Conservation (phyloP, 1,284 basidiomycete genomes). For the Chiua sp. region DNA sequence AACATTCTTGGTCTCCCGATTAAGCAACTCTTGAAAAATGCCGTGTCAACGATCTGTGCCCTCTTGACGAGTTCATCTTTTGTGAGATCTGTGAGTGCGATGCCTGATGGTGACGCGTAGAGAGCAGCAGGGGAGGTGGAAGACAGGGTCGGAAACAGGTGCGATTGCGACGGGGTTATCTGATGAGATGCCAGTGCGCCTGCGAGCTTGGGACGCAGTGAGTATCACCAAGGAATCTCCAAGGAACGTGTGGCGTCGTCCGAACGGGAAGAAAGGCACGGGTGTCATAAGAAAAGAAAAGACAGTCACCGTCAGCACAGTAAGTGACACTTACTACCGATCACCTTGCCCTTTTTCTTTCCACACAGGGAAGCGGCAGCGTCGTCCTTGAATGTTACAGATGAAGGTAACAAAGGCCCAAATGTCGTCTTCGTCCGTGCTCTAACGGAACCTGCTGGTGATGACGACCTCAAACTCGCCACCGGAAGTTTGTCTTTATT, state of each 20-base stretch:
- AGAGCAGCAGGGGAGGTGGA: constrained; percentile 75
- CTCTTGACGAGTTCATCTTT: constrained; percentile 84
- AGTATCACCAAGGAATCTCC: constrained; percentile 72
- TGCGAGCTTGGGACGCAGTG: constrained; percentile 84
- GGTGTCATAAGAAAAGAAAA: neutral
- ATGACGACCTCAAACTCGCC: constrained; percentile 42
- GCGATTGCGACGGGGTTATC: constrained; percentile 73
- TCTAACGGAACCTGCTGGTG: constrained; percentile 53
- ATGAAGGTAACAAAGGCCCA: constrained; percentile 52
- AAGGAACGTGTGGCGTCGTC: constrained; percentile 68
- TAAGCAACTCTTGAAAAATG: constrained; percentile 93
- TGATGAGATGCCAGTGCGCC: constrained; percentile 73
- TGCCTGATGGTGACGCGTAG: constrained; percentile 69
- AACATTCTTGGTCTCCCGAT: constrained; percentile 84
- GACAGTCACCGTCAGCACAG: constrained; percentile 2
- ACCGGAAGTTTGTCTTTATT: constrained; percentile 27
- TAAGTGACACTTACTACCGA: constrained; percentile 34
- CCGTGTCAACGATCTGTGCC: constrained; percentile 96
- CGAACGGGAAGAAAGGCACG: constrained; percentile 26
- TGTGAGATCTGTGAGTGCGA: constrained; percentile 69
- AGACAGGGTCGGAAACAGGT: constrained; percentile 67
- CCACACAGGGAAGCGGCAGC: constrained; percentile 60
- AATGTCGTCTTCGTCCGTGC: constrained; percentile 58
- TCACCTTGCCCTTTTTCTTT: constrained; percentile 42
- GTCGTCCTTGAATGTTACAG: constrained; percentile 54